Conservation (phyloP, 257 asterid species). For the Rehmannia glutinosa region DNA sequence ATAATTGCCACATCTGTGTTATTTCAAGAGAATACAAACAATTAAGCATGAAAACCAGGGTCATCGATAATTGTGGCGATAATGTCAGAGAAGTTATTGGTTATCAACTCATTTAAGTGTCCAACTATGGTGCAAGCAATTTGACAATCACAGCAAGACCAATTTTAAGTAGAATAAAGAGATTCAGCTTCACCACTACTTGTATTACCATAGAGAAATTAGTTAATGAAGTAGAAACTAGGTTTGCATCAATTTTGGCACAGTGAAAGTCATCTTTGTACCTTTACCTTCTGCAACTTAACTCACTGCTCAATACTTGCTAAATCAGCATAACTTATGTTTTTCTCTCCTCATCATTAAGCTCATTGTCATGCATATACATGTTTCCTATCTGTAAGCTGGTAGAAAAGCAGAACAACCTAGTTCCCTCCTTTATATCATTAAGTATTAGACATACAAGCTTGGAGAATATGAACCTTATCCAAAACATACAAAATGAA, state of each 20-base stretch:
- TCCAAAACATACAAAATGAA: too few relatives aligned
- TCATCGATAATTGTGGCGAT: background rate
- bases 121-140: background rate
- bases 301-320: background rate
- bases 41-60: background rate
- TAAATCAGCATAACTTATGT: background rate
- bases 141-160: background rate
- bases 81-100: background rate
- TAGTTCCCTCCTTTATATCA: too few relatives aligned
- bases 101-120: conserved; percentile 20
- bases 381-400: too few relatives aligned
- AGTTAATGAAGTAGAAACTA: background rate
- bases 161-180: background rate
- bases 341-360: background rate
- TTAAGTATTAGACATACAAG: too few relatives aligned
- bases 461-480: too few relatives aligned
- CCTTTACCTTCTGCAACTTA: background rate
- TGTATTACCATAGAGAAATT: background rate
- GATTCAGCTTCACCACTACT: background rate
- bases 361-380: background rate
- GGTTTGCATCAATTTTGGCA: background rate
- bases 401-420: too few relatives aligned
- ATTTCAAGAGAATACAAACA: conserved; percentile 5
- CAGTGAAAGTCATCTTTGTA: background rate
- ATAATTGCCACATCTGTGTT: conserved; percentile 15